These are phyloP conservation scores for Clitocybe nebularis DNA, from an alignment of 1,284 basidiomycete species.

Conservation along the genomic window DNA sequence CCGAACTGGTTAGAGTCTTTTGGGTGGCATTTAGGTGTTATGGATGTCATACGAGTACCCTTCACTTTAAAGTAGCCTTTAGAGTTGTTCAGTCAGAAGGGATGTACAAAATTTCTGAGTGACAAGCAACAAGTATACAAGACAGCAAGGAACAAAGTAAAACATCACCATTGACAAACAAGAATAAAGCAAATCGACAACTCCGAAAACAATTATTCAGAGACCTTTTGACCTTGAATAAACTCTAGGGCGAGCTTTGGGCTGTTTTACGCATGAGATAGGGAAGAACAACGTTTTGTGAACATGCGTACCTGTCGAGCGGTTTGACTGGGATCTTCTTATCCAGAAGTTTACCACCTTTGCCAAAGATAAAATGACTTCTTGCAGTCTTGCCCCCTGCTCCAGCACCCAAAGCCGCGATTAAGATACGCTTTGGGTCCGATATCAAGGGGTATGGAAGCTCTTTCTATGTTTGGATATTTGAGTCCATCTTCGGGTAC, in stretches of 20 bases:
- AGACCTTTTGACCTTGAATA: slow-evolving; percentile 30
- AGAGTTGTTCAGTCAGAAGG: not conserved
- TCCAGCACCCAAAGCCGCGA: slow-evolving; percentile 79
- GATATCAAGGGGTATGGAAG: slow-evolving; percentile 85
- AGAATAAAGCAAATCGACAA: not conserved
- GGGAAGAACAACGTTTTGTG: not conserved
- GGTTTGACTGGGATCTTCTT: slow-evolving; percentile 83
- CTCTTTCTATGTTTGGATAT: slow-evolving; percentile 63
- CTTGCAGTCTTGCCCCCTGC: slow-evolving; percentile 81
- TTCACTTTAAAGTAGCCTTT: no score
- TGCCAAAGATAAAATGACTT: slow-evolving; percentile 88
- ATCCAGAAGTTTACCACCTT: slow-evolving; percentile 82
- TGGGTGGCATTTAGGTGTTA: no score
- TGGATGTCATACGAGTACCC: no score
- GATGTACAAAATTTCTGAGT: not conserved
- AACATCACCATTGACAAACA: slow-evolving; percentile 6
- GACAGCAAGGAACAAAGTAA: not conserved
- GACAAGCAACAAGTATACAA: not conserved
- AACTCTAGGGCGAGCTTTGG: slow-evolving; percentile 38
- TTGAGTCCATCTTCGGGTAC: no score
- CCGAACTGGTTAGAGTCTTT: no score
- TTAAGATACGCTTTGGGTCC: slow-evolving; percentile 79
- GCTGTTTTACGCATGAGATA: slow-evolving; percentile 16
- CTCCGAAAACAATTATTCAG: slow-evolving; percentile 3
- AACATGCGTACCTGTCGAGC: slow-evolving; percentile 60